Evolutionary conservation across 164 flowering plant genomes (phyloP).

Genomic region (Macadamia tetraphylla): DNA sequence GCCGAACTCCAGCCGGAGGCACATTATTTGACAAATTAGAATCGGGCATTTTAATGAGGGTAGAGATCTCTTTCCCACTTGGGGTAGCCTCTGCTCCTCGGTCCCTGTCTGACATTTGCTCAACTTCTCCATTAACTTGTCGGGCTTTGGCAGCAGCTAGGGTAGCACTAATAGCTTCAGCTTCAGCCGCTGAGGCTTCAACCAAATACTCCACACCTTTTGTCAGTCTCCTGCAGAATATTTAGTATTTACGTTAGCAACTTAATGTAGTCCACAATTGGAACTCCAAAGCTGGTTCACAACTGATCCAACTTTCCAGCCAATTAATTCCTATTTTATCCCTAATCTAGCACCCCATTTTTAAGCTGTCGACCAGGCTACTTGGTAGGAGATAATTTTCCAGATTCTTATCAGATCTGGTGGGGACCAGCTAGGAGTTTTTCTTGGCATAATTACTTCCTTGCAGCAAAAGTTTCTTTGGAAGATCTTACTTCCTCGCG

Average conservation of each 20-base stretch:
- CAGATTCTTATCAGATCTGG: too few relatives aligned
- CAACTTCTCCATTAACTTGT: conserved; percentile 92
- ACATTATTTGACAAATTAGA: conserved; percentile 46
- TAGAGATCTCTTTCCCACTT: conserved; percentile 71
- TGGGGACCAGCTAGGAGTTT: too few relatives aligned
- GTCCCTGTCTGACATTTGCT: conserved; percentile 72
- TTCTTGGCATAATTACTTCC: too few relatives aligned
- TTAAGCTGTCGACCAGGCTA: too few relatives aligned
- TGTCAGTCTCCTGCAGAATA: conserved; percentile 55
- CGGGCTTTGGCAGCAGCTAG: conserved; percentile 96
- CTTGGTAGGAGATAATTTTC: too few relatives aligned
- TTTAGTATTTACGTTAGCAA: not conserved
- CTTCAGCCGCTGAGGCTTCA: conserved; percentile 98
- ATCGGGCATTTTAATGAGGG: conserved; percentile 62
- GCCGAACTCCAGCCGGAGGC: conserved; percentile 68
- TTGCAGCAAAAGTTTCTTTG: too few relatives aligned
- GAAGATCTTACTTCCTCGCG: too few relatives aligned
- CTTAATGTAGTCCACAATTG: too few relatives aligned
- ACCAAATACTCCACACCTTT: conserved; percentile 97
- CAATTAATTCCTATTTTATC: too few relatives aligned
- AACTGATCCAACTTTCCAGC: too few relatives aligned
- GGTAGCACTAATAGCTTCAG: conserved; percentile 94
- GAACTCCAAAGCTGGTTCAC: too few relatives aligned
- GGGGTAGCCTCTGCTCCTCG: conserved; percentile 93
- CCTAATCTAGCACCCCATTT: too few relatives aligned